These are phyloP conservation scores for Amniculicola lignicola DNA, from an alignment of 495 filamentous ascomycete genomes.

Conservation along the genomic window DNA sequence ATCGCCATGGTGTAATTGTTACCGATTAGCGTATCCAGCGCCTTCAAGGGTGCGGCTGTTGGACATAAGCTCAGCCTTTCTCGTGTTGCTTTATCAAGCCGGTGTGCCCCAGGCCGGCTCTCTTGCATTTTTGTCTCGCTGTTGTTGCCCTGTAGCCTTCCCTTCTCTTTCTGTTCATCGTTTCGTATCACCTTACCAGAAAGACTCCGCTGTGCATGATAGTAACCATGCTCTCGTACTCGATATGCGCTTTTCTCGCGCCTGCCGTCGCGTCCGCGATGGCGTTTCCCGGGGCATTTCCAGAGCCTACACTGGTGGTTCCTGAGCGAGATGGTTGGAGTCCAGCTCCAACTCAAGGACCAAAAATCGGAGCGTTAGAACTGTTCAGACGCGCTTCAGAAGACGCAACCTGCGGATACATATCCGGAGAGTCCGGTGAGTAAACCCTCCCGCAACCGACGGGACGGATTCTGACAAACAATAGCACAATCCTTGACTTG, in stretches of 20 bases:
- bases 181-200: background rate
- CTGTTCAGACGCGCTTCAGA: constrained; percentile 23
- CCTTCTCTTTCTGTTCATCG: background rate
- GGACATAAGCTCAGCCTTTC: constrained; percentile 25
- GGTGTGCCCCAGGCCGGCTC: background rate
- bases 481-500: constrained; percentile 25
- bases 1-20: no score
- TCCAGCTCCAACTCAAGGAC: constrained; percentile 27
- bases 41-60: no score
- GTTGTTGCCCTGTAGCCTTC: no score
- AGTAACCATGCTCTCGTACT: constrained; percentile 15
- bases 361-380: constrained; percentile 18
- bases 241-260: constrained; percentile 30
- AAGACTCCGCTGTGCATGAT: no score
- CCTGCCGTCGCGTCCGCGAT: constrained; percentile 24
- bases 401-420: constrained; percentile 30
- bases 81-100: background rate
- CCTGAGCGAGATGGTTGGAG: constrained; percentile 27
- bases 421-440: constrained; percentile 13
- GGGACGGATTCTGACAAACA: constrained; percentile 8
- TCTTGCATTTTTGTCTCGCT: no score
- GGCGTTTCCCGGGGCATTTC: constrained; percentile 30
- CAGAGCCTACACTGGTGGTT: constrained; percentile 23
- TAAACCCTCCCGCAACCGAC: background rate
- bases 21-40: no score